phyloP scores from a whole-genome alignment of 768 basidiomycete species.

The Panaeolus papilionaceus region DNA sequence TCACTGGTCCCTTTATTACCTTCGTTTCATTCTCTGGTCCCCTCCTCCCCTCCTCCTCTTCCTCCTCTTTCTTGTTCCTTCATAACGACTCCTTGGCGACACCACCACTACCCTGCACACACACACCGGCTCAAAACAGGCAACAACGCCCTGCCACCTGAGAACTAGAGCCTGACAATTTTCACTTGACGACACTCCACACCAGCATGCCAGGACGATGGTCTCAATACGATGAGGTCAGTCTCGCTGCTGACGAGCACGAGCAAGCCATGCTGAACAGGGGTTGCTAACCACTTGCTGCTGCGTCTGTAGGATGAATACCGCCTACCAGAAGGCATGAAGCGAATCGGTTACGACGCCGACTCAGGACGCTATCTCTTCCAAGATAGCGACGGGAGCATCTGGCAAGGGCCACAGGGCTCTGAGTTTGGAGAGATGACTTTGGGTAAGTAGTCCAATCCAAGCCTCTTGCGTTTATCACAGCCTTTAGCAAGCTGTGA shows the following conservation, averaged over 20 bases:
- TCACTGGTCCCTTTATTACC: neutral
- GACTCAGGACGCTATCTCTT: constrained; percentile 74
- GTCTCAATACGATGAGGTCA: constrained; percentile 54
- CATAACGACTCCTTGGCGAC: neutral
- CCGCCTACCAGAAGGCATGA: constrained; percentile 61
- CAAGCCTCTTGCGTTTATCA: neutral
- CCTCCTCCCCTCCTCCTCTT: neutral
- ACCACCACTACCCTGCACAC: constrained; percentile 3
- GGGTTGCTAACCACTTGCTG: constrained; percentile 18
- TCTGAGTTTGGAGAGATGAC: constrained; percentile 66
- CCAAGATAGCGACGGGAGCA: constrained; percentile 56
- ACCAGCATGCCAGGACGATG: constrained; percentile 34
- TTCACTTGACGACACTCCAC: neutral
- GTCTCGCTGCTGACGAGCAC: constrained; percentile 19
- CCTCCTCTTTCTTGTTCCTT: neutral
- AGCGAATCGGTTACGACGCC: constrained; percentile 78
- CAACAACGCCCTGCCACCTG: neutral
- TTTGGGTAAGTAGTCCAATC: constrained; percentile 39
- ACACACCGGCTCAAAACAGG: neutral
- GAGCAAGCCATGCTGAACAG: constrained; percentile 4
- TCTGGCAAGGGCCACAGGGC: constrained; percentile 67
- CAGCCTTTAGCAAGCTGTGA: neutral
- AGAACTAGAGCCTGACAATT: neutral
- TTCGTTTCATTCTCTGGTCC: neutral
- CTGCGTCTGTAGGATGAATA: constrained; percentile 49